Percentiles rank a stretch among this genome's conserved stretches.
Conservation (phyloP, 169 alveolate genomes). For the Eimeria brunetti region DNA sequence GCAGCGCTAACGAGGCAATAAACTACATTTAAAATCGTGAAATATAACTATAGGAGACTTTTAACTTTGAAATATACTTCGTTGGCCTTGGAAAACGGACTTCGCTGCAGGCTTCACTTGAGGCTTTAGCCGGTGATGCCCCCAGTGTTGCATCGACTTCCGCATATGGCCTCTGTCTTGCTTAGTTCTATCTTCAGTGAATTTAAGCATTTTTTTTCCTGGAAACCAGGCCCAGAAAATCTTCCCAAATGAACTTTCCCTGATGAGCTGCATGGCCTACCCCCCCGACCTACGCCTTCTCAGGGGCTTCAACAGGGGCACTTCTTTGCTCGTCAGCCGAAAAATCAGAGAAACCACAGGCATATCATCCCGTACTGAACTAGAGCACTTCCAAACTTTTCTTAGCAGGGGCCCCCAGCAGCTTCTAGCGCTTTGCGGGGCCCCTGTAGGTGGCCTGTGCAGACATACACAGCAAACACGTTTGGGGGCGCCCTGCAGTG, state of each 20-base stretch:
- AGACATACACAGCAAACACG: not conserved
- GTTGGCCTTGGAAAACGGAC: not conserved
- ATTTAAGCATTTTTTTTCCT: not conserved
- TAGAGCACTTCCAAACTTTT: not conserved
- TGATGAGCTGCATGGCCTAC: not conserved
- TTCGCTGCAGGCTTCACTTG: not conserved
- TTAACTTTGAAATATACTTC: not conserved
- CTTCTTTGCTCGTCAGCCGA: not conserved
- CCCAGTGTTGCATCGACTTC: not conserved
- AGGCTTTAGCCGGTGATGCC: not conserved
- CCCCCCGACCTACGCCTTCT: not conserved
- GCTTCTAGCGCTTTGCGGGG: not conserved
- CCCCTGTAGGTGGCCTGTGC: not conserved
- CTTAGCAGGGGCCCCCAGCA: not conserved
- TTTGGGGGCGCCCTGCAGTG: not conserved
- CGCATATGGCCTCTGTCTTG: not conserved
- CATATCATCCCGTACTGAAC: not conserved
- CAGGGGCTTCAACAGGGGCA: not conserved
- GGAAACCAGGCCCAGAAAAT: not conserved
- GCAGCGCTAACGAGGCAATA: not conserved
- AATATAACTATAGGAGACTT: too few relatives aligned
- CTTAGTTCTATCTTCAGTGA: not conserved
- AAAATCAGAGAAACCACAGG: not conserved
- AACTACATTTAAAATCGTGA: not conserved
- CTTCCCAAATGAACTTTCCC: not conserved